These are phyloP conservation scores for Penicillium simplicissimum DNA, from an alignment of 495 filamentous ascomycete genomes.

Conservation along the genomic window DNA sequence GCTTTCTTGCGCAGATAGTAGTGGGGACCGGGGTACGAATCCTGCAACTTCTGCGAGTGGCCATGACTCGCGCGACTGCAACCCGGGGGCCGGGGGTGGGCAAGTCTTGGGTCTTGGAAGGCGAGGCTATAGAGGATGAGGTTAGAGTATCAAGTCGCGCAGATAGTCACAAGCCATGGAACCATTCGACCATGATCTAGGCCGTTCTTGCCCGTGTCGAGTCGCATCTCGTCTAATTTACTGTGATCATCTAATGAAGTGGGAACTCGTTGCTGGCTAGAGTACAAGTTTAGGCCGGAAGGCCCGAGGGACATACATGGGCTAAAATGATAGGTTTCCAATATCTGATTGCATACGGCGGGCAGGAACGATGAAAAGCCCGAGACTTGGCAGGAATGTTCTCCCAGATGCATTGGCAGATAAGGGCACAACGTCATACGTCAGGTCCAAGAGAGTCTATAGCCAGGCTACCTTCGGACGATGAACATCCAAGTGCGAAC, in stretches of 20 bases:
- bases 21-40: neutral
- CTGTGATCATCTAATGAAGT: neutral
- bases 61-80: constrained; percentile 6
- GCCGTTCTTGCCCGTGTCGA: neutral
- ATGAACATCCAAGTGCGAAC: too few relatives aligned
- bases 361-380: neutral
- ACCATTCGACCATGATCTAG: neutral
- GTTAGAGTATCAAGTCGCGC: neutral
- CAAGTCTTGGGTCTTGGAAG: neutral
- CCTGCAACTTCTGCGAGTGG: neutral
- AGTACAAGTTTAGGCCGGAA: neutral
- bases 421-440: neutral
- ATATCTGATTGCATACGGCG: neutral
- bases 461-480: neutral
- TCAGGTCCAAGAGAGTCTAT: neutral
- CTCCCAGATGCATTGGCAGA: neutral
- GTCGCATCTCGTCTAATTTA: neutral
- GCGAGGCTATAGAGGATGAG: neutral
- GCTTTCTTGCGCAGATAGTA: neutral
- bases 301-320: neutral
- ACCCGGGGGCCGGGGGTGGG: neutral
- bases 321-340: neutral
- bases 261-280: neutral
- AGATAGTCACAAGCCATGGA: neutral
- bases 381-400: neutral